Percentiles rank a stretch among this genome's conserved stretches.
Conservation (phyloP, 2,329 filamentous ascomycete species). For the Teratosphaeria destructans region DNA sequence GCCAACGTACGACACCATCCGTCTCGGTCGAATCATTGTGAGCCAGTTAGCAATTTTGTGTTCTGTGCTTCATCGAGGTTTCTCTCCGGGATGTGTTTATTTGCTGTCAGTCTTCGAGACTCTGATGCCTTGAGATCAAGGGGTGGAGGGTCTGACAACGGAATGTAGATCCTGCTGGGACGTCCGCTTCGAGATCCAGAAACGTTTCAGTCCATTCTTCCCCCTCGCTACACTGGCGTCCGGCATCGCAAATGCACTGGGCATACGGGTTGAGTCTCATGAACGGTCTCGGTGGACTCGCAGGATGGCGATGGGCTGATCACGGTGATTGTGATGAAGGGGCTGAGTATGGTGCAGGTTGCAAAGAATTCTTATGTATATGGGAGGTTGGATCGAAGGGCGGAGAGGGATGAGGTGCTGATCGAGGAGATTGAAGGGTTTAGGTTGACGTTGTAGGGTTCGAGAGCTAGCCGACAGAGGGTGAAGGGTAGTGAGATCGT, state of each 20-base stretch:
- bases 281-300: not conserved
- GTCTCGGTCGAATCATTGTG: not conserved
- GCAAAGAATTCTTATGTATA: too few relatives aligned
- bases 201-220: conserved; percentile 38
- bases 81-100: not conserved
- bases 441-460: too few relatives aligned
- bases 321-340: too few relatives aligned
- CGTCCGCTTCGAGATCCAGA: conserved; percentile 28
- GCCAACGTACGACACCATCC: too few relatives aligned
- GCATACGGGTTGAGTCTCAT: conserved; percentile 17
- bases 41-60: not conserved
- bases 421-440: too few relatives aligned
- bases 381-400: too few relatives aligned
- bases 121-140: not conserved
- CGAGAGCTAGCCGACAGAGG: too few relatives aligned
- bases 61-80: not conserved
- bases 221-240: conserved; percentile 39
- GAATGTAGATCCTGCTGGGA: conserved; percentile 42
- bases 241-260: conserved; percentile 37
- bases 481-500: too few relatives aligned
- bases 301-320: not conserved
- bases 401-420: too few relatives aligned
- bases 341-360: too few relatives aligned
- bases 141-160: not conserved
- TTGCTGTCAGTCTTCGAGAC: not conserved